Base-by-base conservation (phyloP, 257 asterid genomes). In the Nicotiana knightiana region DNA sequence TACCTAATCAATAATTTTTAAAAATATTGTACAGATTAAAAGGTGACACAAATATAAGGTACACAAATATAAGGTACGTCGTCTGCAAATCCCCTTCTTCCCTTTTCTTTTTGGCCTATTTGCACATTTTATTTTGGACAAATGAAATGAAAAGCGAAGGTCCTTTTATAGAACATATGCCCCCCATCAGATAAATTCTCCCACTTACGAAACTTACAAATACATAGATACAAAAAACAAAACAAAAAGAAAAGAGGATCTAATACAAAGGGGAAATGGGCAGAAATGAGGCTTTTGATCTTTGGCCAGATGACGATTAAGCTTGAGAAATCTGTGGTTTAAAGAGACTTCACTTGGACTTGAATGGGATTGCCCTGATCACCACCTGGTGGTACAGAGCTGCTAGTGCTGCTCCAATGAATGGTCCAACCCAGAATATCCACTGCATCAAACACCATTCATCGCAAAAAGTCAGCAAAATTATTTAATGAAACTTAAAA, bases 391-490 rank as follows among this genome's bases (percentile, higher is more conserved):
- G 89, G 83, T 87, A 87, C 3, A 84, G 66, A 18, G 89, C 89
- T 12, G 89, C 89, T 4, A 87, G 86, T 18, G 89, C 87, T 6
- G 89, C 89, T 17, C 89, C 89, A 3, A 59, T 21, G 62, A 87
- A 84, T 30, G 89, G 89, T 75, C 89, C 86, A 73, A 84, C 89
- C 89, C 87, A 87, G 85, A 87, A 87, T 55, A 87, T 80, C 89
- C 89, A 87, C 87, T 84, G 86, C 84, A 77, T 21, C 33, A 77
- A 21, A 26, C 67, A 82, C 48, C 3, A 43, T 43, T 3, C 15
- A 12, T 30, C 43, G 24, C 17, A 67, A 16, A 21, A 43, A 28
- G 11, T 43, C 51, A 43, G 12, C 12, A 43, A 43, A 43, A 43
- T 43, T 43, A 43, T 43, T 43, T 43, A 8, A 9, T 43, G 51